Percentiles rank a stretch among this genome's conserved stretches.
phyloP scores from a whole-genome alignment of 2,329 filamentous ascomycete species.

The Venturiaceae sp. region DNA sequence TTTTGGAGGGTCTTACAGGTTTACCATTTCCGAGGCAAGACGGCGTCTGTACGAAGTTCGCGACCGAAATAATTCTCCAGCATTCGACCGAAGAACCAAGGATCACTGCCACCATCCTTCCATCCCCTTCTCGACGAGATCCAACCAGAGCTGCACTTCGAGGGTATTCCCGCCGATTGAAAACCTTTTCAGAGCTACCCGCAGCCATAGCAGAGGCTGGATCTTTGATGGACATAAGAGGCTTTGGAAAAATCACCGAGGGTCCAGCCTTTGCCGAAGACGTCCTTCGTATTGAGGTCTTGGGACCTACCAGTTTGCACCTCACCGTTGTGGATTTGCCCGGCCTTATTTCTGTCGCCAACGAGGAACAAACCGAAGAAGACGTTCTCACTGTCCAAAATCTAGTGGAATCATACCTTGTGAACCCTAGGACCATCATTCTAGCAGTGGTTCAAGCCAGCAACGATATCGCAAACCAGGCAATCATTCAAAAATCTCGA shows the following conservation, averaged over 20 bases:
- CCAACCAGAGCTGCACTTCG: no score
- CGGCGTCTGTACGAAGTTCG: no score
- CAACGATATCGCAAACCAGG: conserved; percentile 46
- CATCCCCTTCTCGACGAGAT: no score
- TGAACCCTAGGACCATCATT: conserved; percentile 32
- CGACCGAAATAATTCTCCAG: no score
- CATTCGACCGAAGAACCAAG: no score
- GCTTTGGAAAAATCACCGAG: not conserved
- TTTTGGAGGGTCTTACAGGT: no score
- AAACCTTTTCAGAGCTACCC: no score
- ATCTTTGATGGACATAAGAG: not conserved
- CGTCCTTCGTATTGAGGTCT: conserved; percentile 49
- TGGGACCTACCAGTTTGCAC: conserved; percentile 48
- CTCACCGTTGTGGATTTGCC: conserved; percentile 54
- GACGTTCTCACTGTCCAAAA: conserved; percentile 36
- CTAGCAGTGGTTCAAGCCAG: conserved; percentile 32
- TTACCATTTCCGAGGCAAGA: no score
- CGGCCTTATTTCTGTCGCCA: conserved; percentile 42
- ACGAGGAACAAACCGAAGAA: conserved; percentile 32
- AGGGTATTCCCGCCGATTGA: no score
- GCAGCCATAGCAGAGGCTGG: no score
- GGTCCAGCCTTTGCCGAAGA: conserved; percentile 23
- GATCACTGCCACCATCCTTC: no score
- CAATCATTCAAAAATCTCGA: conserved; percentile 33
- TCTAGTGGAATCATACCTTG: conserved; percentile 34